These are phyloP conservation scores for Combretum micranthum DNA, from an alignment of 345 rosid genomes.

Conservation along the genomic window DNA sequence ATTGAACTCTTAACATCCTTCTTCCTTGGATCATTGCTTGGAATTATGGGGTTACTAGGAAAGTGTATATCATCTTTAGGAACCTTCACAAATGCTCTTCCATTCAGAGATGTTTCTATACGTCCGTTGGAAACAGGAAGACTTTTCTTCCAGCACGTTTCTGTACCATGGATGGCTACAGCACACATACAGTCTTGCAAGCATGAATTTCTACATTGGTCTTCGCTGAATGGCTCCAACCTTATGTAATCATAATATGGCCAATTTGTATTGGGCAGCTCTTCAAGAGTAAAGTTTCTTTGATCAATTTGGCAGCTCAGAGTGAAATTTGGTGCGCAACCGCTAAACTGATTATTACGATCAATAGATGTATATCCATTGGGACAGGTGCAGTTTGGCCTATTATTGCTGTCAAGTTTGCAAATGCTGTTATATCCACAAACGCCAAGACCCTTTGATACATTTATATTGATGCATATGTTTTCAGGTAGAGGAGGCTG, in stretches of 20 bases:
- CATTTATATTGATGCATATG: slow-evolving; percentile 8
- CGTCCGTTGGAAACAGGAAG: slow-evolving; percentile 33
- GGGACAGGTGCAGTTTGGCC: slow-evolving; percentile 29
- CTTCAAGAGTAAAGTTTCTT: slow-evolving; percentile 1
- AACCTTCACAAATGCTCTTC: slow-evolving; percentile 18
- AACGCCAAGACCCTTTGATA: slow-evolving; percentile 16
- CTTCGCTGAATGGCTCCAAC: slow-evolving; percentile 6
- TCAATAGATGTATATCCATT: slow-evolving; percentile 15
- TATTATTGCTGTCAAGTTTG: slow-evolving; percentile 1
- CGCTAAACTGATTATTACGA: slow-evolving; percentile 20
- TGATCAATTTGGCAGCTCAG: slow-evolving; percentile 15
- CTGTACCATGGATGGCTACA: slow-evolving; percentile 7
- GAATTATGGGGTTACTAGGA: neutral
- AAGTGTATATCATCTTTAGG: neutral
- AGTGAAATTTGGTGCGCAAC: slow-evolving; percentile 24
- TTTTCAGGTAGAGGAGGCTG: slow-evolving; percentile 20
- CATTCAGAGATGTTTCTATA: neutral
- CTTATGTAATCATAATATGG: slow-evolving; percentile 24
- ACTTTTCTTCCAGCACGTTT: slow-evolving; percentile 23
- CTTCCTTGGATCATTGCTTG: neutral
- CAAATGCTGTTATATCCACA: slow-evolving; percentile 37
- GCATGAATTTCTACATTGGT: slow-evolving; percentile 26
- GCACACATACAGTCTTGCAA: slow-evolving; percentile 33
- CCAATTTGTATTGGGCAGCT: slow-evolving; percentile 15
- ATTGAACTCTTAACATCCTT: neutral